These are phyloP conservation scores for Luvunga scandens DNA, from an alignment of 345 rosid genomes.

Conservation along the genomic window DNA sequence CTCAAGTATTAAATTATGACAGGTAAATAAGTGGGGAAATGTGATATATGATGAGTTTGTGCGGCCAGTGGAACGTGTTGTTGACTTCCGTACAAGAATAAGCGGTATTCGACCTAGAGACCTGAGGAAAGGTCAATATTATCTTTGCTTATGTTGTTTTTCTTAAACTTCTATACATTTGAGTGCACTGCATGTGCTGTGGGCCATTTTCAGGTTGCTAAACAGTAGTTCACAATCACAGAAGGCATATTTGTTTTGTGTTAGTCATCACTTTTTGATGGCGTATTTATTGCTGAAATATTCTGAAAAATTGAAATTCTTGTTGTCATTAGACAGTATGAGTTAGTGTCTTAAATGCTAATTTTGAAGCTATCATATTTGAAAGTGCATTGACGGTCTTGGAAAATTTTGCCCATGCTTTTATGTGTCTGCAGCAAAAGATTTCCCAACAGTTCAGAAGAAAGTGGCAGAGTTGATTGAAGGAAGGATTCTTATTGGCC, in stretches of 20 bases:
- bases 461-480: constrained; percentile 79
- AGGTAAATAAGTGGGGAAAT: constrained; percentile 96
- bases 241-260: background rate
- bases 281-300: background rate
- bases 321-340: background rate
- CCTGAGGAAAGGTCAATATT: constrained; percentile 68
- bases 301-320: background rate
- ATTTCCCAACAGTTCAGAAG: constrained; percentile 67
- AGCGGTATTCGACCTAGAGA: constrained; percentile 91
- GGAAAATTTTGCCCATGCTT: constrained; percentile 4
- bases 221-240: background rate
- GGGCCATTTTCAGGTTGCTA: background rate
- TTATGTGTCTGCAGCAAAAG: constrained; percentile 58
- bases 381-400: background rate
- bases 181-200: background rate
- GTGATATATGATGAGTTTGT: constrained; percentile 88
- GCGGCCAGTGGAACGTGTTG: constrained; percentile 85
- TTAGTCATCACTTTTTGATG: background rate
- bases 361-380: background rate
- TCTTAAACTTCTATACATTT: background rate
- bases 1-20: constrained; percentile 29
- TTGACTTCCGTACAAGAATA: constrained; percentile 80
- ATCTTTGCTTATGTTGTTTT: constrained; percentile 4
- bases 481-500: constrained; percentile 88
- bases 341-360: background rate